These are phyloP conservation scores for Marchantia polymorpha DNA, from an alignment of 225 moss, liverwort and hornwort genomes.

Conservation along the genomic window DNA sequence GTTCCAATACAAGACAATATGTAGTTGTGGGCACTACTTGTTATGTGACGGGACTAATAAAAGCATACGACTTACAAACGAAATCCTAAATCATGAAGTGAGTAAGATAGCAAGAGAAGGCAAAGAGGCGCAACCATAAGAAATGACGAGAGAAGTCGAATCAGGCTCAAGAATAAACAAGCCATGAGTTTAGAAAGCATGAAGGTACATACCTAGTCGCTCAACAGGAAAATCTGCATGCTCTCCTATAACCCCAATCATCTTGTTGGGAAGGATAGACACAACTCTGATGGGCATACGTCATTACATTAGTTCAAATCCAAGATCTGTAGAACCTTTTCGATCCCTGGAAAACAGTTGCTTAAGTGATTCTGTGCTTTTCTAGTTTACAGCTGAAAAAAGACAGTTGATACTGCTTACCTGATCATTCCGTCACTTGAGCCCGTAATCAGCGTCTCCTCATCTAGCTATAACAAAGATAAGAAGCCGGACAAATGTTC, in stretches of 20 bases:
- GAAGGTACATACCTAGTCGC: conserved; percentile 49
- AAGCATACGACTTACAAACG: neutral
- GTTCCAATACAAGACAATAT: too few species aligned
- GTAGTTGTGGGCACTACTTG: too few species aligned
- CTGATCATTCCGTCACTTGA: conserved; percentile 95
- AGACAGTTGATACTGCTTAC: conserved; percentile 13
- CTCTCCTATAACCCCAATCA: conserved; percentile 95
- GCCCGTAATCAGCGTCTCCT: conserved; percentile 83
- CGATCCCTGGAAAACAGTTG: neutral
- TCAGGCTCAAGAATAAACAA: neutral
- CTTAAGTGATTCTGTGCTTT: neutral
- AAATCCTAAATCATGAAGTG: neutral
- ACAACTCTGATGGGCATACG: conserved; percentile 47
- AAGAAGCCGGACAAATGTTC: neutral
- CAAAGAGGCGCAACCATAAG: neutral
- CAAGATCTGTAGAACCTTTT: neutral
- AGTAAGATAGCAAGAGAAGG: neutral
- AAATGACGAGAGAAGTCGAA: neutral
- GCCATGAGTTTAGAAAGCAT: neutral
- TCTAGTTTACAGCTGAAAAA: neutral
- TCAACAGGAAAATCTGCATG: conserved; percentile 91
- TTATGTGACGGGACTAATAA: too few species aligned
- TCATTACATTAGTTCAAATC: neutral
- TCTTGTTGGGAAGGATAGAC: conserved; percentile 83
- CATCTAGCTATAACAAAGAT: conserved; percentile 53